Evolutionary conservation across 176 grass and related monocot genomes (phyloP), one percentile per base, ranked within the genome.

Genomic region (Luzula sylvatica): DNA sequence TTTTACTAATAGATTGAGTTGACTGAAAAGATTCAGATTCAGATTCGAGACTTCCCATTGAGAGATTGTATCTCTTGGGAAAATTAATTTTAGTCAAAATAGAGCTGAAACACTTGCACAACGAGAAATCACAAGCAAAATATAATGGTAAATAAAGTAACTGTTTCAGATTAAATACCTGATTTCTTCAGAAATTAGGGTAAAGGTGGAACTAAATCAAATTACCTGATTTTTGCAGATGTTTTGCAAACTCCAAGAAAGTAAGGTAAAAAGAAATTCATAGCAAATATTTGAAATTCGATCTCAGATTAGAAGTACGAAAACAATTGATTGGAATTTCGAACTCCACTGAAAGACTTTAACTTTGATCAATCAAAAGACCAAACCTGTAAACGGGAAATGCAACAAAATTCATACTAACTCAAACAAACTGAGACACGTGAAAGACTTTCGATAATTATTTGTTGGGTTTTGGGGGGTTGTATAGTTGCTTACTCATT

Each of bases 171-270:
- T 24, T n/a, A 24, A 21, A 53, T 24, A 27, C 25, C 42, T 8
- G n/a, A 13, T 54, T 32, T 18, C 7, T 29, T 11, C 25, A 55
- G 18, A 38, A 21, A 56, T 46, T 16, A 15, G 30, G 13, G 21
- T 3, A 17, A 28, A 47, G 25, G 45, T 45, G 41, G 26, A 62
- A 62, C 23, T 45, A n/a, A 62, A 44, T 5, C 5, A 3, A 13
- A 18, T 63, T 63, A 63, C 58, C 40, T 30, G 58, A 63, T 40
- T 63, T 46, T 15, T 63, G 15, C 15, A 48, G 43, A 63, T 9
- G 5, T 63, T 41, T 32, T 27, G 19, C 28, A 56, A 14, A 1
- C 12, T 55, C 18, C 50, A 6, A 35, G 17, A 45, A 48, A 46
- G 2, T 46, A 20, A 4, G 23, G 15, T 17, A 5, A 32, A 48